A percentile compares a stretch with the other conserved stretches of the same genome.
Evolutionary conservation across 2,329 filamentous ascomycete species (phyloP).

Genomic region (Colletotrichum sidae): DNA sequence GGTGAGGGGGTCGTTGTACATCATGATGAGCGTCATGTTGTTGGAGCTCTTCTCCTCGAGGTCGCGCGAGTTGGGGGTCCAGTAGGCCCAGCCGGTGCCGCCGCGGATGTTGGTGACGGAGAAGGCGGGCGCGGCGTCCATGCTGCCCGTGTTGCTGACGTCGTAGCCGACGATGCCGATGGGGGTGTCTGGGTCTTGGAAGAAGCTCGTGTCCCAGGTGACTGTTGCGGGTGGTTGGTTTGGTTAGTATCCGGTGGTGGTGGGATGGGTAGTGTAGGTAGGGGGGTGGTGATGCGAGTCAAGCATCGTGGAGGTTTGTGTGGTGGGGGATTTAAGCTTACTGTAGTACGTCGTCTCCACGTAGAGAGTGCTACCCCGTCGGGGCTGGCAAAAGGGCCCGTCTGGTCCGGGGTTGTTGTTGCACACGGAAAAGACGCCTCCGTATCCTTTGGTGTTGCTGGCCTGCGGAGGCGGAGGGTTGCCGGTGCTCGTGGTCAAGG

Average conservation of each 20-base stretch:
- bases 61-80: constrained; percentile 40
- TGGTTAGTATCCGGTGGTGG: constrained; percentile 10
- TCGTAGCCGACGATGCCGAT: constrained; percentile 39
- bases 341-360: constrained; percentile 48
- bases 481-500: constrained; percentile 45
- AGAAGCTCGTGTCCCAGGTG: constrained; percentile 46
- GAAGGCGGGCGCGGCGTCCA: constrained; percentile 36
- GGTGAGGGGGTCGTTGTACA: constrained; percentile 38
- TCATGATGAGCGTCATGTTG: constrained; percentile 40
- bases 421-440: constrained; percentile 47
- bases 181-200: constrained; percentile 39
- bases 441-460: constrained; percentile 39
- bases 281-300: not conserved
- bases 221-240: constrained; percentile 39
- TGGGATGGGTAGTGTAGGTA: not conserved
- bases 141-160: constrained; percentile 28
- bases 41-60: constrained; percentile 37
- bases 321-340: constrained; percentile 36
- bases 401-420: constrained; percentile 40
- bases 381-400: constrained; percentile 49
- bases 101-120: constrained; percentile 39
- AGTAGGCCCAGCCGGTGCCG: constrained; percentile 45
- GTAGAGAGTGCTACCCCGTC: constrained; percentile 43
- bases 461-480: constrained; percentile 47
- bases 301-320: too few species aligned